Conservation (phyloP, 306 rosid species). For the Lithocarpus polystachyus region DNA sequence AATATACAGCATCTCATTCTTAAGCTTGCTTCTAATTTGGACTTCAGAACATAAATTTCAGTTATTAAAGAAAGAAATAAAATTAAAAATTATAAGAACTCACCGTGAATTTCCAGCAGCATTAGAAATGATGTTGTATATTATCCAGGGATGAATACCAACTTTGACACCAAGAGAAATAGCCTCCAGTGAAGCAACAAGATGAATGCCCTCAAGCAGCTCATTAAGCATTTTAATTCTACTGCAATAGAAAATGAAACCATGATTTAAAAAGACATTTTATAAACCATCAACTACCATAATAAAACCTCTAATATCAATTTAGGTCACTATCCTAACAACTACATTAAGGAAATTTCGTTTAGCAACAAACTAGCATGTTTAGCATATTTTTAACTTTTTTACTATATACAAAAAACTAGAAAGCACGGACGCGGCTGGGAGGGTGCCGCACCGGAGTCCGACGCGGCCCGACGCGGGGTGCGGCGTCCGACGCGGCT, state of each 20-base stretch:
- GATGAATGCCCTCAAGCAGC: constrained; percentile 84
- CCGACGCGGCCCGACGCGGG: too few species aligned
- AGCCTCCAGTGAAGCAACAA: constrained; percentile 86
- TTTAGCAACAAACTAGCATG: constrained; percentile 8
- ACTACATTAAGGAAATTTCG: not conserved
- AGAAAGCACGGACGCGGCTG: too few species aligned
- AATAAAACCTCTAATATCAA: not conserved
- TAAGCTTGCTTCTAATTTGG: not conserved
- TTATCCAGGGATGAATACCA: constrained; percentile 86
- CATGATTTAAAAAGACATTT: not conserved
- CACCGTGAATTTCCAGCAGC: constrained; percentile 98
- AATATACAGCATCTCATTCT: not conserved
- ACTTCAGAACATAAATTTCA: not conserved
- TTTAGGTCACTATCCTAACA: not conserved
- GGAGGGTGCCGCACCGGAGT: too few species aligned
- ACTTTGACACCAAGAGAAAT: constrained; percentile 77
- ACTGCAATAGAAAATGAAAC: constrained; percentile 42
- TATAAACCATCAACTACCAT: not conserved
- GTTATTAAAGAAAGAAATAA: not conserved
- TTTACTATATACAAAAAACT: too few species aligned
- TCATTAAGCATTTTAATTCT: constrained; percentile 62
- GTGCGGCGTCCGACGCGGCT: too few species aligned
- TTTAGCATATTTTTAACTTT: constrained; percentile 9
- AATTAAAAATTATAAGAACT: not conserved
- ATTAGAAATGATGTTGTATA: constrained; percentile 85